phyloP scores from a whole-genome alignment of 164 flowering plant species.

The Vitis cinerea region DNA sequence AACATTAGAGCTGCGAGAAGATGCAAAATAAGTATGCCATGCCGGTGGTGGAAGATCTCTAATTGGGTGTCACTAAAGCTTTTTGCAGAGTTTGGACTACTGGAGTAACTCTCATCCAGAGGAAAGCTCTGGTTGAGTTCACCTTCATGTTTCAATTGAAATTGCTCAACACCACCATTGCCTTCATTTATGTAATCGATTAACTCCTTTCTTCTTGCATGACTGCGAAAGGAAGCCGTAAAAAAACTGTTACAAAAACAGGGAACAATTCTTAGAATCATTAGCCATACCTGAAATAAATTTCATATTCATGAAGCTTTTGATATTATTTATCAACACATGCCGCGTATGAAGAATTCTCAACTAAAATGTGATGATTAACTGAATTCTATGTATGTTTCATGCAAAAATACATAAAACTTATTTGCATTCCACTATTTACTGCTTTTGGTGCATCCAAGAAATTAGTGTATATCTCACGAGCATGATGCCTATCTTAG shows the following conservation, averaged over 20 bases:
- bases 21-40: constrained; percentile 79
- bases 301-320: neutral
- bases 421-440: no score
- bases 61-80: constrained; percentile 76
- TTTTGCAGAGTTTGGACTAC: constrained; percentile 49
- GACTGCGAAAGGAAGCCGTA: constrained; percentile 83
- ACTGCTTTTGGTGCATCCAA: no score
- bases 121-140: constrained; percentile 25
- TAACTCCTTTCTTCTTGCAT: constrained; percentile 45
- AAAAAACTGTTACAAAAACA: constrained; percentile 68
- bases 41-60: constrained; percentile 81
- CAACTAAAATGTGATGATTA: no score
- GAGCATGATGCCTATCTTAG: no score
- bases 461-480: no score
- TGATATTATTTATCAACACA: neutral
- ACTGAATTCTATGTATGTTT: no score
- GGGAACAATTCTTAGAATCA: constrained; percentile 25
- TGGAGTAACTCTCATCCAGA: constrained; percentile 41
- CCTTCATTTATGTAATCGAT: constrained; percentile 29
- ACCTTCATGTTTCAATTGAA: constrained; percentile 20
- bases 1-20: constrained; percentile 75
- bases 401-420: no score
- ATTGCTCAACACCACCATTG: constrained; percentile 21
- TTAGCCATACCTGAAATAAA: no score
- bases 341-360: neutral